Evolutionary conservation across 2,329 filamentous ascomycete species (phyloP).

Genomic region (Colletotrichum cereale): DNA sequence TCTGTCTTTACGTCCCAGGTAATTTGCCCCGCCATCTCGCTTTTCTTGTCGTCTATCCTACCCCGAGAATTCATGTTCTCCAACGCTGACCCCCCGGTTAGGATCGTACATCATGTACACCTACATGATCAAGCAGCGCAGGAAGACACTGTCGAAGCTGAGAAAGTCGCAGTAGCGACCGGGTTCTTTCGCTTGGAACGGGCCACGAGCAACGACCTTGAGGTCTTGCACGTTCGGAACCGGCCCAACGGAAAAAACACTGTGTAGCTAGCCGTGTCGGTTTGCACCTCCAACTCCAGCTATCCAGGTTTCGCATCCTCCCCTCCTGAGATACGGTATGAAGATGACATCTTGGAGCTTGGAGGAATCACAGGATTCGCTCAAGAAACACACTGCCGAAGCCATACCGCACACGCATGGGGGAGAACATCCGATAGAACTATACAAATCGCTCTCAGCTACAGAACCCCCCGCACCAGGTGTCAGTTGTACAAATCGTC

Average conservation of each 20-base stretch:
- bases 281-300: too few relatives aligned
- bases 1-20: conserved; percentile 86
- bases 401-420: too few relatives aligned
- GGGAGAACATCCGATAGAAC: background rate
- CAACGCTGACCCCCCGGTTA: background rate
- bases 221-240: too few relatives aligned
- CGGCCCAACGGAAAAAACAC: too few relatives aligned
- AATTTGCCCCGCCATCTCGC: conserved; percentile 51
- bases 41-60: fast-evolving
- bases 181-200: background rate
- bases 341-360: too few relatives aligned
- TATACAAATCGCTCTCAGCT: background rate
- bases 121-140: conserved; percentile 92
- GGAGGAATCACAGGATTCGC: too few relatives aligned
- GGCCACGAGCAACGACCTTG: background rate
- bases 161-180: background rate
- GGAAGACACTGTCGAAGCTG: conserved; percentile 76
- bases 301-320: too few relatives aligned
- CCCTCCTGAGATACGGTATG: too few relatives aligned
- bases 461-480: too few relatives aligned
- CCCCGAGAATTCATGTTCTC: background rate
- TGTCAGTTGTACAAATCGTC: conserved; percentile 45
- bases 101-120: conserved; percentile 83
- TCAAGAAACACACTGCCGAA: too few relatives aligned
- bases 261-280: too few relatives aligned